Evolutionary conservation across 257 asterid genomes (phyloP).

Genomic region (Forsythia viridissima): DNA sequence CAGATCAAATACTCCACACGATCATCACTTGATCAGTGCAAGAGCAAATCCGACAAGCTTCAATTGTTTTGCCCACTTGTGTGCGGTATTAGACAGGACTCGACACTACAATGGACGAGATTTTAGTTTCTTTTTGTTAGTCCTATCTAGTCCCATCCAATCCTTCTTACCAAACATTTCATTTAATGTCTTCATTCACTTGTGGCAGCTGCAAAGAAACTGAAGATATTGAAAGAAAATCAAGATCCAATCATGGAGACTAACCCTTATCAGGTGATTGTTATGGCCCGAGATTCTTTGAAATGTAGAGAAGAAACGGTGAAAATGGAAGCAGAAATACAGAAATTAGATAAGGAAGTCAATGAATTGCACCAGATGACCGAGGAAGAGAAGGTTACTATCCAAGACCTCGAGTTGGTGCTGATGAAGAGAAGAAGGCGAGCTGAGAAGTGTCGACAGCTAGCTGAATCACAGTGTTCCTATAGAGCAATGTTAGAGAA

Average conservation of each 20-base stretch:
- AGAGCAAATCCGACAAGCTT: neutral
- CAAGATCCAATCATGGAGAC: conserved; percentile 35
- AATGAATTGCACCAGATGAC: conserved; percentile 36
- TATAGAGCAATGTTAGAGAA: conserved; percentile 50
- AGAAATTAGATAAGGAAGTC: conserved; percentile 42
- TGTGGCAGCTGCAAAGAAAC: conserved; percentile 40
- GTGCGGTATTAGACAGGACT: neutral
- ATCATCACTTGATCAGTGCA: neutral
- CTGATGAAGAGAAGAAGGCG: conserved; percentile 41
- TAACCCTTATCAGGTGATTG: conserved; percentile 53
- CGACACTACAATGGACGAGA: neutral
- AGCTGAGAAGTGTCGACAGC: conserved; percentile 50
- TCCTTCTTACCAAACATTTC: neutral
- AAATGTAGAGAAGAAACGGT: conserved; percentile 44
- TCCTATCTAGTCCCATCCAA: neutral
- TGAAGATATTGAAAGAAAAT: conserved; percentile 39
- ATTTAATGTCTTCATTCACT: neutral
- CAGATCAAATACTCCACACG: neutral
- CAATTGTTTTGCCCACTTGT: neutral
- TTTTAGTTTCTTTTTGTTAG: neutral
- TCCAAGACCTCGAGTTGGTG: conserved; percentile 47
- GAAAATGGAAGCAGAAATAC: conserved; percentile 47
- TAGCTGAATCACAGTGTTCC: conserved; percentile 56
- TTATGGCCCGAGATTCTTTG: conserved; percentile 46
- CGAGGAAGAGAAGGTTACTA: conserved; percentile 42